phyloP scores from a whole-genome alignment of 768 basidiomycete species.

The Paxillus rubicundulus region DNA sequence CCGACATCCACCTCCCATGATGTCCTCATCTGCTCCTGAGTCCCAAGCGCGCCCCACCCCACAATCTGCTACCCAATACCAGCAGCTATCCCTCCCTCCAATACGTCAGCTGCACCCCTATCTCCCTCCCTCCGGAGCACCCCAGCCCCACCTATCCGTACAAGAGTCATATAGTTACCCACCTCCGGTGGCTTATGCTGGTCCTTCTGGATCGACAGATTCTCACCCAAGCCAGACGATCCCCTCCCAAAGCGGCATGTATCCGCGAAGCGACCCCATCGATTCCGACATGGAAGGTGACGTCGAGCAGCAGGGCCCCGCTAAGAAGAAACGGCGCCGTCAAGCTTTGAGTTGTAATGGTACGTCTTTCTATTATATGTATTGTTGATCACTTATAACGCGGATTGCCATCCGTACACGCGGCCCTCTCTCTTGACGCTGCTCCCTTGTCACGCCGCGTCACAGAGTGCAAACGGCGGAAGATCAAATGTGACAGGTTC shows the following conservation, averaged over 20 bases:
- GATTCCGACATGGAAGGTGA: constrained; percentile 61
- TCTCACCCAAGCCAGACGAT: constrained; percentile 20
- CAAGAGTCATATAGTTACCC: constrained; percentile 30
- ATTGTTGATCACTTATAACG: constrained; percentile 20
- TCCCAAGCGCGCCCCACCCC: constrained; percentile 27
- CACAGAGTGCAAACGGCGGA: constrained; percentile 79
- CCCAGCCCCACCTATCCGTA: constrained; percentile 26
- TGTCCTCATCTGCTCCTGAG: constrained; percentile 27
- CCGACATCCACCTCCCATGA: constrained; percentile 25
- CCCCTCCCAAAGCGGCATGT: constrained; percentile 19
- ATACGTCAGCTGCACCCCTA: constrained; percentile 69
- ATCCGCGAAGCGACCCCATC: constrained; percentile 35
- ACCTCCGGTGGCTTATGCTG: constrained; percentile 18
- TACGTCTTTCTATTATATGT: constrained; percentile 36
- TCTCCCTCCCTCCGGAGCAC: constrained; percentile 49
- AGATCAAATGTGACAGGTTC: constrained; percentile 87
- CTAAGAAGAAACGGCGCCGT: constrained; percentile 79
- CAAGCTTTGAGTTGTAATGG: constrained; percentile 86
- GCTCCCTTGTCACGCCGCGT: constrained; percentile 10
- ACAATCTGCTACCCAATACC: constrained; percentile 22
- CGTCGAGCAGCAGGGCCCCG: constrained; percentile 50
- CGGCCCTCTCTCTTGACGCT: constrained; percentile 1
- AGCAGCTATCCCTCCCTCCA: constrained; percentile 49
- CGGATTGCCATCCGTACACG: background rate
- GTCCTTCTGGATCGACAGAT: constrained; percentile 29